Evolutionary conservation across 768 basidiomycete genomes (phyloP).

Genomic region (Suillus alpinus): DNA sequence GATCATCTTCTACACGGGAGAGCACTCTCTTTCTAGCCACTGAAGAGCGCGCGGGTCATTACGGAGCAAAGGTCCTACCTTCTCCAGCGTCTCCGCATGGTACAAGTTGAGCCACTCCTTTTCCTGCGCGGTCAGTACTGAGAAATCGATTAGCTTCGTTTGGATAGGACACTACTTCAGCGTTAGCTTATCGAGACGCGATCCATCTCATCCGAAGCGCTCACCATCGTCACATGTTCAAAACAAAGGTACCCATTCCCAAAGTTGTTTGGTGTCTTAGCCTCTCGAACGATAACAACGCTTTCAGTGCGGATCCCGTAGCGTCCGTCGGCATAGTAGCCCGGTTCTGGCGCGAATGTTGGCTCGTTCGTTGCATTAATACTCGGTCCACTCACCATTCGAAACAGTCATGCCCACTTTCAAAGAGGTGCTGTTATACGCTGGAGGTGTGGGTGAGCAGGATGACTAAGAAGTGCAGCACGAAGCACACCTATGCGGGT

Average conservation of each 20-base stretch:
- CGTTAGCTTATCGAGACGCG: constrained; percentile 4
- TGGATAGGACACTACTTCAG: constrained; percentile 72
- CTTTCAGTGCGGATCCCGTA: constrained; percentile 95
- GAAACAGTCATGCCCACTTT: constrained; percentile 89
- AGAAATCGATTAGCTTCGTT: constrained; percentile 69
- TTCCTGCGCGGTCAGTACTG: constrained; percentile 65
- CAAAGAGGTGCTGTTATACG: constrained; percentile 66
- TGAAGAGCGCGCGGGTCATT: constrained; percentile 56
- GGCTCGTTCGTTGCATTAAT: neutral
- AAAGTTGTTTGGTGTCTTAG: constrained; percentile 72
- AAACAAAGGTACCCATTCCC: constrained; percentile 82
- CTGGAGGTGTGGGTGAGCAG: constrained; percentile 27
- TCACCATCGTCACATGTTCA: constrained; percentile 85
- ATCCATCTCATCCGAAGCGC: constrained; percentile 20
- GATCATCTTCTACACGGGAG: constrained; percentile 14
- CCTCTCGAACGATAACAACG: constrained; percentile 74
- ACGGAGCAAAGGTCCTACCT: constrained; percentile 68
- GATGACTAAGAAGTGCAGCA: constrained; percentile 1
- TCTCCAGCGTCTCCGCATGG: constrained; percentile 71
- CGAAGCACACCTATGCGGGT: constrained; percentile 32
- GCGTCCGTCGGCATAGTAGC: constrained; percentile 86
- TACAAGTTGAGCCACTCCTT: constrained; percentile 81
- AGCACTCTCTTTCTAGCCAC: constrained; percentile 64
- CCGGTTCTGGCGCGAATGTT: constrained; percentile 57
- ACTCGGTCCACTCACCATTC: constrained; percentile 50